Percentiles rank a stretch among this genome's conserved stretches.
These are phyloP conservation scores for Rhizophagus sp. DNA, from an alignment of 192 early-diverging fungal species.

Conservation along the genomic window DNA sequence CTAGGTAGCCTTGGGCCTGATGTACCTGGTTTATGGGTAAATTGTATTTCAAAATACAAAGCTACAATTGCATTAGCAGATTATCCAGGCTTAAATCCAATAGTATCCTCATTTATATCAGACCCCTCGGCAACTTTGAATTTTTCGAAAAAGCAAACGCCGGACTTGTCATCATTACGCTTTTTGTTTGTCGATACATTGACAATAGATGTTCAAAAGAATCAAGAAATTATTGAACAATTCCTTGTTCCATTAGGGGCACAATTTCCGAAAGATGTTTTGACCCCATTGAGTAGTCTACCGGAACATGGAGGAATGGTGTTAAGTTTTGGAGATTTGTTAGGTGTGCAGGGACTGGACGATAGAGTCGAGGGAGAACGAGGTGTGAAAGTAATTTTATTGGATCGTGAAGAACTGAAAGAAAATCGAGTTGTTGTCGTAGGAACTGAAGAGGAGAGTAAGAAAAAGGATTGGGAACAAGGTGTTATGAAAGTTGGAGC, in stretches of 20 bases:
- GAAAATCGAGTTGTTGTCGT: constrained; percentile 61
- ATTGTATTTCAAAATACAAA: constrained; percentile 64
- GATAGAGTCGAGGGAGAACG: constrained; percentile 18
- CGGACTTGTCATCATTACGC: constrained; percentile 60
- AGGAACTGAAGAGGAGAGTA: constrained; percentile 43
- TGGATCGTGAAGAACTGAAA: constrained; percentile 67
- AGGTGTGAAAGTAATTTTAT: constrained; percentile 45
- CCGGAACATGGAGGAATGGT: constrained; percentile 79
- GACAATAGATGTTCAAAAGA: constrained; percentile 58
- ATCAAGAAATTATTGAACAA: constrained; percentile 49
- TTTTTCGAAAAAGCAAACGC: constrained; percentile 55
- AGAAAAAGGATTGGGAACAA: constrained; percentile 32
- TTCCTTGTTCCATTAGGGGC: constrained; percentile 49
- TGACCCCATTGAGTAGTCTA: constrained; percentile 67
- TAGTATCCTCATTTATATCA: constrained; percentile 56
- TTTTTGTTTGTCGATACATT: constrained; percentile 67
- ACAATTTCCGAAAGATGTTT: constrained; percentile 47
- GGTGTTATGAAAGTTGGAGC: constrained; percentile 48
- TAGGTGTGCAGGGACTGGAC: constrained; percentile 47
- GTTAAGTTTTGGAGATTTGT: constrained; percentile 67
- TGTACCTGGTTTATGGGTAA: constrained; percentile 68
- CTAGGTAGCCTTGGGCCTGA: constrained; percentile 62
- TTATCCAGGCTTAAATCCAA: constrained; percentile 64
- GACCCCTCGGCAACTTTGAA: constrained; percentile 51
- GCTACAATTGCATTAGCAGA: constrained; percentile 72